Percentiles rank a stretch among this genome's conserved stretches.
Evolutionary conservation across 768 basidiomycete genomes (phyloP).

Genomic region (Lactifluus volemus): DNA sequence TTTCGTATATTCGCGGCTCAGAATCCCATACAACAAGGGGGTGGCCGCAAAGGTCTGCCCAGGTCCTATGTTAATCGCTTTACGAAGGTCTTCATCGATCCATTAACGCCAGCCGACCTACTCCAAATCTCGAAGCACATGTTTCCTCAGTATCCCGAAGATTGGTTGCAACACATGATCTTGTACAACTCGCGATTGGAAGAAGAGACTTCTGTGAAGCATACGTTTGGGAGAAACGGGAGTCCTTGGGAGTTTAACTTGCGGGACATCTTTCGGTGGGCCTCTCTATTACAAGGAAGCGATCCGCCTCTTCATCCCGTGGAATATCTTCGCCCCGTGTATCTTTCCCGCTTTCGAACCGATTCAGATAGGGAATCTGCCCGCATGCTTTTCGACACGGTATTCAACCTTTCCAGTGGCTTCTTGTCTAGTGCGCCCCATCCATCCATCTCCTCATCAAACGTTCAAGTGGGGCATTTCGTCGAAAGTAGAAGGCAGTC

Average conservation of each 20-base stretch:
- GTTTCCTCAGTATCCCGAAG: slow-evolving; percentile 50
- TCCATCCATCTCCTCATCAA: slow-evolving; percentile 37
- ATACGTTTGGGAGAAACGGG: slow-evolving; percentile 68
- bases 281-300: slow-evolving; percentile 39
- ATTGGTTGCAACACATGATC: slow-evolving; percentile 66
- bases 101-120: slow-evolving; percentile 71
- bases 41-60: slow-evolving; percentile 93
- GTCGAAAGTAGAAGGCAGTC: slow-evolving; percentile 28
- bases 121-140: slow-evolving; percentile 67
- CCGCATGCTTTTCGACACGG: slow-evolving; percentile 41
- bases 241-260: slow-evolving; percentile 98
- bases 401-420: slow-evolving; percentile 32
- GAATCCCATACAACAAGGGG: slow-evolving; percentile 93
- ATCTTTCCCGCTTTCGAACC: slow-evolving; percentile 81
- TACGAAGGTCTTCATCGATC: slow-evolving; percentile 92
- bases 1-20: slow-evolving; percentile 98
- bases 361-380: slow-evolving; percentile 52
- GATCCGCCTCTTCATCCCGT: slow-evolving; percentile 39
- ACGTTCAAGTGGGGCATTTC: slow-evolving; percentile 63
- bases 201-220: slow-evolving; percentile 52
- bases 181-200: slow-evolving; percentile 67
- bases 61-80: slow-evolving; percentile 98
- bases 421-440: slow-evolving; percentile 26
- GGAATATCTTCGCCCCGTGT: slow-evolving; percentile 61
- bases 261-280: slow-evolving; percentile 90